Conservation (phyloP, 2,329 filamentous ascomycete genomes). For the Capronia coronata region DNA sequence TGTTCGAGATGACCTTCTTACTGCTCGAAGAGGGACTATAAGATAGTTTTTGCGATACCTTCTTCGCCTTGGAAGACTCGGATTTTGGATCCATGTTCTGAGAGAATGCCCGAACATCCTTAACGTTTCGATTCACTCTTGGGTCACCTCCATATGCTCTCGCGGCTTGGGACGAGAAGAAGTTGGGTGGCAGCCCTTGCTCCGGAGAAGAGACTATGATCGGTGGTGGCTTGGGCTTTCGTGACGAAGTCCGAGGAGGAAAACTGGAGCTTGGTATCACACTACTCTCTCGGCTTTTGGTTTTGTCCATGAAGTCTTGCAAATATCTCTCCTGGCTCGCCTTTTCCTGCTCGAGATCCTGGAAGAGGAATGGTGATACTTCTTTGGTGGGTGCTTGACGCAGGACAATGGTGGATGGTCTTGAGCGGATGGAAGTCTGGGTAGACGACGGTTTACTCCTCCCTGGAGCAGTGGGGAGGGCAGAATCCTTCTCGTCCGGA, state of each 20-base stretch:
- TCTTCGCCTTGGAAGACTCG: slow-evolving; percentile 9
- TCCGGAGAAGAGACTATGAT: slow-evolving; percentile 19
- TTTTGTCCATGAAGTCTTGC: slow-evolving; percentile 3
- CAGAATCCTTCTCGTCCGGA: neutral
- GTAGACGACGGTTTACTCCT: slow-evolving; percentile 4
- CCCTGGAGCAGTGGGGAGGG: neutral
- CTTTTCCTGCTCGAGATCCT: slow-evolving; percentile 13
- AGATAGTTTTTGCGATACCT: slow-evolving; percentile 14
- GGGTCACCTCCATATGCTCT: slow-evolving; percentile 10
- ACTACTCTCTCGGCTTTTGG: neutral
- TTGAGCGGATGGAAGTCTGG: slow-evolving; percentile 4
- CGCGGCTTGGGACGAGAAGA: neutral
- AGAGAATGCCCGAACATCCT: slow-evolving; percentile 20
- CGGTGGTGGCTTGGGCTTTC: slow-evolving; percentile 21
- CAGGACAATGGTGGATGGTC: slow-evolving; percentile 17
- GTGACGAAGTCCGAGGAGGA: slow-evolving; percentile 20
- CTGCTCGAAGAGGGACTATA: slow-evolving; percentile 21
- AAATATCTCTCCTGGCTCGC: slow-evolving; percentile 12
- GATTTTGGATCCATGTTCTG: slow-evolving; percentile 14
- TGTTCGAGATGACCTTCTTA: slow-evolving; percentile 28
- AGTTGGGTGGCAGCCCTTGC: neutral
- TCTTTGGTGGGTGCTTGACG: slow-evolving; percentile 15
- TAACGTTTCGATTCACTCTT: slow-evolving; percentile 9
- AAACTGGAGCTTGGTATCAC: slow-evolving; percentile 2
- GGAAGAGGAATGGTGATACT: slow-evolving; percentile 19